These are phyloP conservation scores for Termitomyces sp. DNA, from an alignment of 768 basidiomycete species.

Conservation along the genomic window DNA sequence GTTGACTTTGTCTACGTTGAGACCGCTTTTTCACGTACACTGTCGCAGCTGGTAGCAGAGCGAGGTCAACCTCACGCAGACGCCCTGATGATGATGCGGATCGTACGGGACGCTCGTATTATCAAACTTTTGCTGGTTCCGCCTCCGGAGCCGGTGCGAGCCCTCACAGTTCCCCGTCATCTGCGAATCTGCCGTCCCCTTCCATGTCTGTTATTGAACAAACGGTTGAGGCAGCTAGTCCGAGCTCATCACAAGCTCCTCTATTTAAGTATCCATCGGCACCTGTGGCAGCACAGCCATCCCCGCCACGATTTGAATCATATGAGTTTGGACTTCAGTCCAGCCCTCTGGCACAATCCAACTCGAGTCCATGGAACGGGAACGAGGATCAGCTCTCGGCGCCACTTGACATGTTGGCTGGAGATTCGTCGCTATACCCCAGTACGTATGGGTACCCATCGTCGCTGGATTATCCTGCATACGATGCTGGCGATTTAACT, in stretches of 20 bases:
- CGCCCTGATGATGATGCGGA: constrained; percentile 62
- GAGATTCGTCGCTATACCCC: constrained; percentile 38
- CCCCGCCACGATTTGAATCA: constrained; percentile 47
- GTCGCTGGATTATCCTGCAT: constrained; percentile 33
- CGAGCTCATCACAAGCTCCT: constrained; percentile 40
- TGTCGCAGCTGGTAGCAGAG: constrained; percentile 50
- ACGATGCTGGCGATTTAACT: constrained; percentile 33
- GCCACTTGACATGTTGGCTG: constrained; percentile 36
- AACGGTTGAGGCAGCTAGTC: constrained; percentile 43
- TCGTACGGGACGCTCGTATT: constrained; percentile 35
- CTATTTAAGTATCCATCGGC: constrained; percentile 39
- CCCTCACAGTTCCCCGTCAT: constrained; percentile 72
- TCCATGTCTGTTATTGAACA: constrained; percentile 46
- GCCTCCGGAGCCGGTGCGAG: constrained; percentile 41
- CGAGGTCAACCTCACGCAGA: constrained; percentile 71
- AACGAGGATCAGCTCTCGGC: constrained; percentile 28
- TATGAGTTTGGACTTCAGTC: constrained; percentile 44
- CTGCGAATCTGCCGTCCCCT: constrained; percentile 68
- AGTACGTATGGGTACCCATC: constrained; percentile 39
- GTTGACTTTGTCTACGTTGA: constrained; percentile 17
- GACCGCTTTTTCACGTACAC: constrained; percentile 9
- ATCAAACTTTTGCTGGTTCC: constrained; percentile 54
- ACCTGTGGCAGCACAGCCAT: constrained; percentile 45
- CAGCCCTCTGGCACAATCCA: constrained; percentile 31
- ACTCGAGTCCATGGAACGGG: constrained; percentile 39